Percentiles rank a stretch among this genome's conserved stretches.
Evolutionary conservation across 2,329 filamentous ascomycete species (phyloP).

Genomic region (Penicillium sp.): DNA sequence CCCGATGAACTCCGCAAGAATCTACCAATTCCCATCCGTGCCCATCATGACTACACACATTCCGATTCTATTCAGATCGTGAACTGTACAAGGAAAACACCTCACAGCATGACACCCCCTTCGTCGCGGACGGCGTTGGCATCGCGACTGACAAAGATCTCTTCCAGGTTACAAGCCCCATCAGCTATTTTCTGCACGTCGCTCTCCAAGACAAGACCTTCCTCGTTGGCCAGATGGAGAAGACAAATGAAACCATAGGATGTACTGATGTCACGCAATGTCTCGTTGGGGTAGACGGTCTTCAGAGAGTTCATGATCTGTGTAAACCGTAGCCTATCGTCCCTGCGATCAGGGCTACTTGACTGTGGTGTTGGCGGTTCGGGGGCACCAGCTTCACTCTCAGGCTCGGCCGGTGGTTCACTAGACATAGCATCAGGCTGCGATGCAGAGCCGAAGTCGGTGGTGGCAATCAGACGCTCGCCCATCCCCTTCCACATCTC

Average conservation of each 20-base stretch:
- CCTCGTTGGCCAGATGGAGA: conserved; percentile 88
- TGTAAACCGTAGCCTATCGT: conserved; percentile 75
- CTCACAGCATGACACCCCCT: conserved; percentile 24
- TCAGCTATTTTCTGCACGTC: conserved; percentile 37
- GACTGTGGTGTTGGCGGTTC: conserved; percentile 39
- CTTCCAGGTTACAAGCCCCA: conserved; percentile 39
- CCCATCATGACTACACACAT: conserved; percentile 21
- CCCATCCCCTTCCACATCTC: conserved; percentile 67
- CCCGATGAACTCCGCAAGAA: conserved; percentile 21
- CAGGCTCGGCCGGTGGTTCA: conserved; percentile 19
- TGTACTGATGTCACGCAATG: conserved; percentile 93
- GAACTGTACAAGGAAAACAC: conserved; percentile 18
- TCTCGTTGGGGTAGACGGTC: conserved; percentile 78
- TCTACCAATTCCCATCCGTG: conserved; percentile 15
- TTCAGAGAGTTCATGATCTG: conserved; percentile 88
- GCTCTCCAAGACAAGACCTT: conserved; percentile 76
- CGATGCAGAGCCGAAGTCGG: conserved; percentile 33
- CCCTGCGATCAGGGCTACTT: conserved; percentile 36
- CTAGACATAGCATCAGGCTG: conserved; percentile 26
- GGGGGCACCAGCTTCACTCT: conserved; percentile 27
- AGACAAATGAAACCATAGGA: conserved; percentile 91
- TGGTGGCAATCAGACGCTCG: conserved; percentile 41
- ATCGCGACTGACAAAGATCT: conserved; percentile 47
- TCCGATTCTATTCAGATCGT: conserved; percentile 1
- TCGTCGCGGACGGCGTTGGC: conserved; percentile 42